These are phyloP conservation scores for Choiromyces venosus DNA, from an alignment of 495 filamentous ascomycete genomes.

Conservation along the genomic window DNA sequence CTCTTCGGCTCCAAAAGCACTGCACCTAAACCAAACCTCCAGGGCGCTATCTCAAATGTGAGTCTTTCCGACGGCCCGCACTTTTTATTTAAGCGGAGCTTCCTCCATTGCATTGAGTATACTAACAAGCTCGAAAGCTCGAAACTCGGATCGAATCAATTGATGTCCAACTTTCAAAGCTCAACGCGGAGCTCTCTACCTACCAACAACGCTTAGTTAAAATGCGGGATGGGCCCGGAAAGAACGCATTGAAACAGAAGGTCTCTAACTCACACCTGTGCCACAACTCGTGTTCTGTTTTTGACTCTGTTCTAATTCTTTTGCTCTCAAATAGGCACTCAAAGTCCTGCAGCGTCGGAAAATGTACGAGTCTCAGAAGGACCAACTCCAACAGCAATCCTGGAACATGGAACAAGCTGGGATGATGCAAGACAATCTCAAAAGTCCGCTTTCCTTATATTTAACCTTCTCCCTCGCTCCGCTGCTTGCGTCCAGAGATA, in stretches of 20 bases:
- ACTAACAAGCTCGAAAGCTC: constrained; percentile 49
- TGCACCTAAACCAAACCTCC: constrained; percentile 85
- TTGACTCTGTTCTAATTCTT: not conserved
- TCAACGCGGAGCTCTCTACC: constrained; percentile 82
- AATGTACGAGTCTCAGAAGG: constrained; percentile 88
- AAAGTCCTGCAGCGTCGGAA: constrained; percentile 95
- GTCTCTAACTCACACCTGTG: constrained; percentile 6
- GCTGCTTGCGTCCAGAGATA: constrained; percentile 3
- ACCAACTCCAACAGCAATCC: constrained; percentile 87
- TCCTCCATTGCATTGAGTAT: not conserved
- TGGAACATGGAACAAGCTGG: constrained; percentile 99
- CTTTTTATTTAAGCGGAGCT: not conserved
- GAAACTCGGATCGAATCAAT: constrained; percentile 81
- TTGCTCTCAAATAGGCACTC: constrained; percentile 52
- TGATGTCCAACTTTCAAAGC: constrained; percentile 88
- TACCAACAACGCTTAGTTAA: constrained; percentile 85
- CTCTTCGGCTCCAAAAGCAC: constrained; percentile 87
- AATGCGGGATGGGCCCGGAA: constrained; percentile 95
- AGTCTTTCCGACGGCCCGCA: constrained; percentile 20
- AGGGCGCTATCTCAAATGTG: constrained; percentile 79
- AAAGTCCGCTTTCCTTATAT: constrained; percentile 49
- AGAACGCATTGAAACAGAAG: constrained; percentile 86
- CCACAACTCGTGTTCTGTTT: not conserved
- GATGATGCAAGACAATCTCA: constrained; percentile 98
- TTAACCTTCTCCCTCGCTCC: constrained; percentile 5